These are phyloP conservation scores for Tricholoma matsutake DNA, from an alignment of 768 basidiomycete species.

Conservation along the genomic window DNA sequence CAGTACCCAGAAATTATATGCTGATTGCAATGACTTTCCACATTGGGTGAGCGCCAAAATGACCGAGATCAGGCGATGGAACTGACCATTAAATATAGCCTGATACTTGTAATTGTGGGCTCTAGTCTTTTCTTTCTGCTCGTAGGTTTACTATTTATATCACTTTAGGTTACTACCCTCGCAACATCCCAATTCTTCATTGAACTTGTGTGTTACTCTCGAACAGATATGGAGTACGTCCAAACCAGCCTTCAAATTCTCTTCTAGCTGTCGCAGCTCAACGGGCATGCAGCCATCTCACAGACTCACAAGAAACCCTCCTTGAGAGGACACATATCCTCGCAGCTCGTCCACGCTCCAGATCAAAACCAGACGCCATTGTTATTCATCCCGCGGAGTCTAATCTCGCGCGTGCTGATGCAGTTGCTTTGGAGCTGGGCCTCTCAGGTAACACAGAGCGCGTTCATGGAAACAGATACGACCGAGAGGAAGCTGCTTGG, in stretches of 20 bases:
- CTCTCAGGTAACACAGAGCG: conserved; percentile 46
- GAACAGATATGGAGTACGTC: neutral
- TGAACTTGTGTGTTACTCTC: neutral
- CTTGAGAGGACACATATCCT: conserved; percentile 17
- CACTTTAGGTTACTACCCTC: conserved; percentile 49
- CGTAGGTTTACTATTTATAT: neutral
- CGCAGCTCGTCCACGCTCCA: conserved; percentile 40
- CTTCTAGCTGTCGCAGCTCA: neutral
- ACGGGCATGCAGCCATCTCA: neutral
- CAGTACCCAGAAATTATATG: conserved; percentile 59
- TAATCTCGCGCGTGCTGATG: conserved; percentile 66
- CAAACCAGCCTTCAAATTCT: neutral
- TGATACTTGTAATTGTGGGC: conserved; percentile 50
- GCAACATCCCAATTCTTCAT: conserved; percentile 57
- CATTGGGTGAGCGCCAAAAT: conserved; percentile 47
- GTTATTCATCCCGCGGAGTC: conserved; percentile 63
- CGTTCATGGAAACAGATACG: conserved; percentile 36
- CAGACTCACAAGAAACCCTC: conserved; percentile 12
- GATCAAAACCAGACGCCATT: conserved; percentile 54
- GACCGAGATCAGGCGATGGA: neutral
- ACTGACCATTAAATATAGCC: conserved; percentile 25
- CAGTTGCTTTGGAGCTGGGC: conserved; percentile 53
- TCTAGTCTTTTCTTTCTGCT: neutral
- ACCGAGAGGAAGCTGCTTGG: conserved; percentile 42
- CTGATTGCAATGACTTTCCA: conserved; percentile 71